Percentiles rank a stretch among this genome's conserved stretches.
Evolutionary conservation across 768 basidiomycete species (phyloP).

Genomic region (Naganishia randhawae): DNA sequence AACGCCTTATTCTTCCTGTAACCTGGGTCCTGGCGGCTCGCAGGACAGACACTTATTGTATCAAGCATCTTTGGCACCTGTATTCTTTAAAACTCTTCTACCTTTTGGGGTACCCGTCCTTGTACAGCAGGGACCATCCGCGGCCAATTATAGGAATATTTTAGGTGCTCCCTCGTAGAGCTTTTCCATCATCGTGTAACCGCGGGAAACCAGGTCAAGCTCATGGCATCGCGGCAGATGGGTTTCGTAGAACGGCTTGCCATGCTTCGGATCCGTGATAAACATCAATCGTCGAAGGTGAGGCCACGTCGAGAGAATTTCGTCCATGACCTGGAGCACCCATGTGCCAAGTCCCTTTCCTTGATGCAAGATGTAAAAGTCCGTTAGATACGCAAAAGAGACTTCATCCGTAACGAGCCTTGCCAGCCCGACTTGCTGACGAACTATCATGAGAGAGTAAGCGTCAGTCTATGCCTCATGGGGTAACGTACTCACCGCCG

Average conservation of each 20-base stretch:
- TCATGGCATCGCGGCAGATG: background rate
- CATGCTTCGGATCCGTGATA: background rate
- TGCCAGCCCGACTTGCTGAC: constrained; percentile 25
- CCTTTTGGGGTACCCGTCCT: background rate
- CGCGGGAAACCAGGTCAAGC: constrained; percentile 1
- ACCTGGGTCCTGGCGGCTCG: background rate
- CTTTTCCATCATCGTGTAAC: constrained; percentile 13
- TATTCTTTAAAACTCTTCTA: background rate
- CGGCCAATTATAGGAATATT: background rate
- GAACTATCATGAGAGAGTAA: background rate
- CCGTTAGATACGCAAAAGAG: constrained; percentile 29
- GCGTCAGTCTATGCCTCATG: background rate
- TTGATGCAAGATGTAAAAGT: constrained; percentile 29
- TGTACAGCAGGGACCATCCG: background rate
- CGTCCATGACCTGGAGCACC: constrained; percentile 17
- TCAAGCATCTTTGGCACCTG: background rate
- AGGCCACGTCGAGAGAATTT: constrained; percentile 15
- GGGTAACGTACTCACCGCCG: background rate
- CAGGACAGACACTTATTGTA: constrained; percentile 6
- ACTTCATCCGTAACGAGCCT: constrained; percentile 27
- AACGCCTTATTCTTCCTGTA: constrained; percentile 45
- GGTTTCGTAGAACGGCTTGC: constrained; percentile 24
- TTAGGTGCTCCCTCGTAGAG: background rate
- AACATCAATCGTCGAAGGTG: constrained; percentile 22
- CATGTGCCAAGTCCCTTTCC: constrained; percentile 11